A percentile compares a stretch with the other conserved stretches of the same genome.
These are phyloP conservation scores for Zancudomyces culisetae DNA, from an alignment of 371 early-diverging fungal species.

Conservation along the genomic window DNA sequence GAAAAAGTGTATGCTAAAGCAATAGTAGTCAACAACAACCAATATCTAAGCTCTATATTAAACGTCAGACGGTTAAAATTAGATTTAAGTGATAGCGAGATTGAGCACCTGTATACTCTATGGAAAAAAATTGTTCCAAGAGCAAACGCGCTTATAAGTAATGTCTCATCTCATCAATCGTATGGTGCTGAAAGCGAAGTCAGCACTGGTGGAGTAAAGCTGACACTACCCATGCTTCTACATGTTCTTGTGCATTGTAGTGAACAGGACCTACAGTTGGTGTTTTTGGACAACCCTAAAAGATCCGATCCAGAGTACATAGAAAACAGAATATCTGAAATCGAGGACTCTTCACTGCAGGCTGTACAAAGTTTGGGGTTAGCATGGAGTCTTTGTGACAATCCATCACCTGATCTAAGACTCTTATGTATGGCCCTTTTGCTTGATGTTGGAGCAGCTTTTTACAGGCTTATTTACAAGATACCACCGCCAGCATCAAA, in stretches of 20 bases:
- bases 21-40: conserved; percentile 14
- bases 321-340: conserved; percentile 16
- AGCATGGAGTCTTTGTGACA: conserved; percentile 24
- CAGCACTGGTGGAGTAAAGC: conserved; percentile 7
- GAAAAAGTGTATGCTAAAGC: conserved; percentile 23
- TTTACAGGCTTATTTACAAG: conserved; percentile 13
- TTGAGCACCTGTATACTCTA: conserved; percentile 11
- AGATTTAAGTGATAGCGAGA: conserved; percentile 17
- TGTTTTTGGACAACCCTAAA: neutral
- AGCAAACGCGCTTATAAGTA: neutral
- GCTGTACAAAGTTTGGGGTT: conserved; percentile 22
- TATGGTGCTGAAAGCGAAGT: neutral
- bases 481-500: neutral
- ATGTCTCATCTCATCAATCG: neutral
- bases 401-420: conserved; percentile 21
- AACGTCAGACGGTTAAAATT: conserved; percentile 19
- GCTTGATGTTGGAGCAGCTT: conserved; percentile 17
- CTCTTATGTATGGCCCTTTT: conserved; percentile 24
- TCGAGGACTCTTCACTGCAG: conserved; percentile 24
- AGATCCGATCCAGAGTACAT: neutral
- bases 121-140: conserved; percentile 8
- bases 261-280: conserved; percentile 10
- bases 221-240: conserved; percentile 24
- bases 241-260: conserved; percentile 22
- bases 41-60: conserved; percentile 17